These are phyloP conservation scores for Pyricularia sp. DNA, from an alignment of 2,329 filamentous ascomycete species.

Conservation along the genomic window DNA sequence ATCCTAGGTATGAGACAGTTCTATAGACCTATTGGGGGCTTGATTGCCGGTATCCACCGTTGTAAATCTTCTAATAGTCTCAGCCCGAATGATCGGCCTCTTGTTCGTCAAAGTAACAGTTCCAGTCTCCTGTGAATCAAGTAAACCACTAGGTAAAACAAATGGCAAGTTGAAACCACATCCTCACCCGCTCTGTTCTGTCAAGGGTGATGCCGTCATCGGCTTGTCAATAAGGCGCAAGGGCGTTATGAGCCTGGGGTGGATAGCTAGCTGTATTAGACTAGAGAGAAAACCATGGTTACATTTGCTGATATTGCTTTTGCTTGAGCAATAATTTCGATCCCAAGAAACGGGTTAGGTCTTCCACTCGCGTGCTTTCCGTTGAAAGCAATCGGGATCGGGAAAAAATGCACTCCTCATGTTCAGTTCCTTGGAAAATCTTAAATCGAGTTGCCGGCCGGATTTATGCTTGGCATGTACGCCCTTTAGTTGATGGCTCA, in stretches of 20 bases:
- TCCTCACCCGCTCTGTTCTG: neutral
- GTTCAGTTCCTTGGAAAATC: neutral
- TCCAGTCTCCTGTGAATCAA: neutral
- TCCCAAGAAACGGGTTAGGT: neutral
- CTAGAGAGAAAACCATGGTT: neutral
- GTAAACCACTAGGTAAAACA: neutral
- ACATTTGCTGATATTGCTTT: neutral
- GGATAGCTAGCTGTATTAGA: neutral
- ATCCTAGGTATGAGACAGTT: neutral
- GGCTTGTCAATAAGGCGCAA: neutral
- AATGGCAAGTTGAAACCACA: neutral
- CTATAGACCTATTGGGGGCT: neutral
- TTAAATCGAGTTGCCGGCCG: neutral
- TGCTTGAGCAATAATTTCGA: neutral
- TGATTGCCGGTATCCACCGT: neutral
- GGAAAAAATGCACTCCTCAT: neutral
- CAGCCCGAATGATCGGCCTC: neutral
- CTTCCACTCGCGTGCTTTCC: neutral
- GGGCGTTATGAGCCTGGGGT: no score
- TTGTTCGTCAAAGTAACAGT: neutral
- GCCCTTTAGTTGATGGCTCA: neutral
- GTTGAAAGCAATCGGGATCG: neutral
- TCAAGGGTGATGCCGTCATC: neutral
- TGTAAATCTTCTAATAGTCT: neutral
- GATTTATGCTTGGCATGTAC: neutral